Conservation (phyloP, 2,329 filamentous ascomycete species). For the Pyricularia pennisetigena region DNA sequence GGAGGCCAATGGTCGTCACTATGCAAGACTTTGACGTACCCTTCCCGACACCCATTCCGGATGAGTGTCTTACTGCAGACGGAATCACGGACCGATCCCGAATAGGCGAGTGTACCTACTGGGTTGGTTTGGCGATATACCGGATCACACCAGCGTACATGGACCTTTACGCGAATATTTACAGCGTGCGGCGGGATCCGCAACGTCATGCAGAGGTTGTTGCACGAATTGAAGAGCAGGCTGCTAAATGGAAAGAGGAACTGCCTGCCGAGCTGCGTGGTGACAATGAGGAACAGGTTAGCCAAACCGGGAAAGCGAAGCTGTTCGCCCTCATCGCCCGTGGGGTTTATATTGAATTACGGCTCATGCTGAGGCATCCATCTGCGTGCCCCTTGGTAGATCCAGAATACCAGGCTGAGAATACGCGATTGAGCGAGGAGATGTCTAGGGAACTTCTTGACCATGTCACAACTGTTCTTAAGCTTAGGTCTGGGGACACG, state of each 20-base stretch:
- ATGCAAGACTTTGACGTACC: slow-evolving; percentile 72
- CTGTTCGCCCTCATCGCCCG: slow-evolving; percentile 45
- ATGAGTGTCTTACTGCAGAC: slow-evolving; percentile 57
- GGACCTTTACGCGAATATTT: slow-evolving; percentile 69
- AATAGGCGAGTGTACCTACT: slow-evolving; percentile 53
- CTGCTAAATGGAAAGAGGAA: slow-evolving; percentile 51
- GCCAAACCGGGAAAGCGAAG: slow-evolving; percentile 17
- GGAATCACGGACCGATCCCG: slow-evolving; percentile 44
- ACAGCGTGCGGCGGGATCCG: slow-evolving; percentile 55
- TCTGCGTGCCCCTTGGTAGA: slow-evolving; percentile 48
- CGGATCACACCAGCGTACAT: slow-evolving; percentile 58
- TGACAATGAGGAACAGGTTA: slow-evolving; percentile 20
- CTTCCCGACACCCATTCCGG: slow-evolving; percentile 60
- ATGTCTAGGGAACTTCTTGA: slow-evolving; percentile 55
- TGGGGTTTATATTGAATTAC: slow-evolving; percentile 45
- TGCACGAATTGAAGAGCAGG: slow-evolving; percentile 53
- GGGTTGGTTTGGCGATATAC: slow-evolving; percentile 55
- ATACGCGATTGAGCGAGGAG: slow-evolving; percentile 56
- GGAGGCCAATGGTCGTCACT: slow-evolving; percentile 65
- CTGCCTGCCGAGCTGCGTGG: slow-evolving; percentile 49
- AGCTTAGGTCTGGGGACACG: slow-evolving; percentile 61
- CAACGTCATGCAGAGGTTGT: slow-evolving; percentile 55
- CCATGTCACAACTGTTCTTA: slow-evolving; percentile 47
- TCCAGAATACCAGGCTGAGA: slow-evolving; percentile 45
- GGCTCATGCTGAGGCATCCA: slow-evolving; percentile 51